A percentile compares a stretch with the other conserved stretches of the same genome.
Evolutionary conservation across 2,329 filamentous ascomycete species (phyloP).

Genomic region (Diplodia intermedia): DNA sequence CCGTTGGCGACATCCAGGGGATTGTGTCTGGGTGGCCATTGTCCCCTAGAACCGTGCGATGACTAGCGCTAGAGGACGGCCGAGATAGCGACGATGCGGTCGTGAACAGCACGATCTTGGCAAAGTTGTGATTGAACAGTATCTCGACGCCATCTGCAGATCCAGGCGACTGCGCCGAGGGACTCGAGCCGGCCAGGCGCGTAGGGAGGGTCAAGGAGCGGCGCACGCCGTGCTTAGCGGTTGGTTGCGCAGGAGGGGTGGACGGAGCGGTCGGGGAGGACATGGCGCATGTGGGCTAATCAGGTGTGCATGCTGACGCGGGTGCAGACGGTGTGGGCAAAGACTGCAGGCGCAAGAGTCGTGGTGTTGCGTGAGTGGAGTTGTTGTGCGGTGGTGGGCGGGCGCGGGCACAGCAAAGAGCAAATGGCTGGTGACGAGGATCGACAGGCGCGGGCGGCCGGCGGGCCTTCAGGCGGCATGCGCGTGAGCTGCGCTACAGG

Average conservation of each 20-base stretch:
- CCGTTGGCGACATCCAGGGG: conserved; percentile 76
- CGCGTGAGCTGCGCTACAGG: conserved; percentile 26
- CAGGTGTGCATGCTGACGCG: conserved; percentile 41
- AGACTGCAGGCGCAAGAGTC: conserved; percentile 25
- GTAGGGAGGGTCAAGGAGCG: conserved; percentile 59
- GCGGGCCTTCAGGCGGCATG: conserved; percentile 30
- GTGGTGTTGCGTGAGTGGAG: conserved; percentile 22
- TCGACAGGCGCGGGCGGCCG: conserved; percentile 23
- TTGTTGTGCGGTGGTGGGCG: conserved; percentile 17
- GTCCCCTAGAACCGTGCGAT: conserved; percentile 39
- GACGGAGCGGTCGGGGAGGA: conserved; percentile 42
- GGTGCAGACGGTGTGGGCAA: conserved; percentile 2
- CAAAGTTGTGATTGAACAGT: conserved; percentile 75
- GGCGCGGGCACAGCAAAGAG: conserved; percentile 15
- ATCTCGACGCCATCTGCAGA: conserved; percentile 65
- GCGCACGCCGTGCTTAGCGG: conserved; percentile 40
- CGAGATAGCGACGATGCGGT: conserved; percentile 44
- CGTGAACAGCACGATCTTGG: conserved; percentile 73
- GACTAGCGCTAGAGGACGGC: conserved; percentile 46
- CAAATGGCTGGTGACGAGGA: conserved; percentile 30
- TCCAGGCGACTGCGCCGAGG: conserved; percentile 42
- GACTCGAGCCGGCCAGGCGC: conserved; percentile 45
- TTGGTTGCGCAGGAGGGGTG: conserved; percentile 40
- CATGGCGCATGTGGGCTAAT: conserved; percentile 40
- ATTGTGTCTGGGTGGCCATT: conserved; percentile 67